Evolutionary conservation across 2,329 filamentous ascomycete genomes (phyloP), one percentile per base, ranked within the genome.

Genomic region (Lachnellula hyalina): DNA sequence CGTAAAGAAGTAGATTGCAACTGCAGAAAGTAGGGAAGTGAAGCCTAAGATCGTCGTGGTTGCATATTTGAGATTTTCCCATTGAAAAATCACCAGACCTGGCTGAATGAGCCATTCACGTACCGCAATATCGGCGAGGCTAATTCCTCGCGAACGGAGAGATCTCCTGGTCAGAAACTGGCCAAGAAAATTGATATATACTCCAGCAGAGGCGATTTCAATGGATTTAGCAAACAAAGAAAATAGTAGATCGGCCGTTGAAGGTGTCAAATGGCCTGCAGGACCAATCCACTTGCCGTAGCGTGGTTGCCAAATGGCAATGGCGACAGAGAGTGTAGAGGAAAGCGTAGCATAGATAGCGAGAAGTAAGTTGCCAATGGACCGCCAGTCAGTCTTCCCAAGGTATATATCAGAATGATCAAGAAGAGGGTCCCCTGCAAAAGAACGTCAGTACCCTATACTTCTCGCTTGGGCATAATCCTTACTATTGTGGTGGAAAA

Each of bases 251-350:
- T 51, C 49, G 8, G 53, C 53, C 5, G 49, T 55, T 14, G 53
- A 55, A 15, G 53, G 53, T 35, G 25, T 51, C 25, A 55, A 11
- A 14, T 15, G 49, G 42, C 42, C 48, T 3, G 49, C 48, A 14
- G 53, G 53, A 15, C 53, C 28, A 32, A 55, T 55, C 53, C 41
- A 51, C 45, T 51, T 55, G 44, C 53, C 53, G 21, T 55, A 55
- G 21, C 53, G 53, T 23, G 53, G 53, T 51, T 48, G 48, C 36
- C 48, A 47, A 25, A 51, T 38, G 5, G 53, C 53, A 48, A 55
- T 51, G 14, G 48, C 53, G 21, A 55, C 49, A 15, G 48, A 51
- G 23, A 55, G 25, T 9, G 23, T 42, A 6, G 53, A 55, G n/a
- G 48, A 42, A 19, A 55, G 21, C 2, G 53, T 55, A 8, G 53